Conservation (phyloP, 176 grass and related monocot species). For the Carex scoparia region DNA sequence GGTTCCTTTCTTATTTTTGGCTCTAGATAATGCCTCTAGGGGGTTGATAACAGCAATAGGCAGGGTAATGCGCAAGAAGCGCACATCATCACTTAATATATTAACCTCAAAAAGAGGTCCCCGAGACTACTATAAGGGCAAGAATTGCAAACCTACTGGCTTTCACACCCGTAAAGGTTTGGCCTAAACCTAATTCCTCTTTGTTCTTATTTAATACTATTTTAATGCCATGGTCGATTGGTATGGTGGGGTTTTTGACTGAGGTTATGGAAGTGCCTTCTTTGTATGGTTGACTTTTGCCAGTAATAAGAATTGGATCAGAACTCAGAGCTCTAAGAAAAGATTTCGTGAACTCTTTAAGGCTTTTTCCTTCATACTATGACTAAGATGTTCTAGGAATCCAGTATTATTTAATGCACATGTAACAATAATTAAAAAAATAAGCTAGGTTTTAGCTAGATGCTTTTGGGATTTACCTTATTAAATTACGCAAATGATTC, state of each 20-base stretch:
- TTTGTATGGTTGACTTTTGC: neutral
- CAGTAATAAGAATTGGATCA: neutral
- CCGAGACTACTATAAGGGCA: slow-evolving; percentile 95
- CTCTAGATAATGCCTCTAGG: slow-evolving; percentile 71
- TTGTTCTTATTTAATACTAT: neutral
- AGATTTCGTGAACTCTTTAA: neutral
- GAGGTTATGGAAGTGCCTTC: neutral
- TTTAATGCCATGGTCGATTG: neutral
- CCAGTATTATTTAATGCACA: neutral
- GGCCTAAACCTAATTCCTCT: neutral
- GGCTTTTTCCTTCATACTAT: neutral
- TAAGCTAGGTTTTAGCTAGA: neutral
- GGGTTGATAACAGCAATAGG: slow-evolving; percentile 53
- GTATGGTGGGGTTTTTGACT: neutral
- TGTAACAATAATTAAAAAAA: neutral
- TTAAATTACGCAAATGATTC: neutral
- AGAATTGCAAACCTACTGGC: slow-evolving; percentile 95
- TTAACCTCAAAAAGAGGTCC: slow-evolving; percentile 83
- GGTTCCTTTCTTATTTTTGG: neutral
- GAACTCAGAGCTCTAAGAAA: neutral
- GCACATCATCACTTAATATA: slow-evolving; percentile 71
- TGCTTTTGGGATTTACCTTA: neutral
- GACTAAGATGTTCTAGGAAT: neutral
- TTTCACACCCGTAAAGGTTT: slow-evolving; percentile 98
- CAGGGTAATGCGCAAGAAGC: slow-evolving; percentile 75